Evolutionary conservation across 164 flowering plant species (phyloP).

Genomic region (Stephania cephalantha): DNA sequence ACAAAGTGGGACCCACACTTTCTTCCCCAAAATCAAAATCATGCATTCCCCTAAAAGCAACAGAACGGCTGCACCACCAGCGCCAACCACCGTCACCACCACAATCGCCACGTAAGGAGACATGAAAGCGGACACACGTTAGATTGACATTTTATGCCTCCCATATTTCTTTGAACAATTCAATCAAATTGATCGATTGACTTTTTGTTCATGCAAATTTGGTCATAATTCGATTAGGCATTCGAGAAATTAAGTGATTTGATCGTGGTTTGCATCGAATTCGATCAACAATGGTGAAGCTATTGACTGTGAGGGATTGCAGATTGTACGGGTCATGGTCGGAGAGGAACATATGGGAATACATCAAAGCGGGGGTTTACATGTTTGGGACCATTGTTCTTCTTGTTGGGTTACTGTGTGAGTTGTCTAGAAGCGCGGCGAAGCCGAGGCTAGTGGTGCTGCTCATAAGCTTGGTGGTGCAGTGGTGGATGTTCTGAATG

Average conservation of each 20-base stretch:
- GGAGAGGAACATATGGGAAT: slow-evolving; percentile 52
- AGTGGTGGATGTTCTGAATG: no score
- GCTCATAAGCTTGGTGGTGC: slow-evolving; percentile 33
- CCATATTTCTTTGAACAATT: not conserved
- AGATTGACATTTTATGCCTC: not conserved
- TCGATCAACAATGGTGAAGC: slow-evolving; percentile 61
- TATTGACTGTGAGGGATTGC: slow-evolving; percentile 70
- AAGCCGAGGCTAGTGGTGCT: slow-evolving; percentile 56
- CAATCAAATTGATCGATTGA: not conserved
- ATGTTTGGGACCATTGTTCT: slow-evolving; percentile 55
- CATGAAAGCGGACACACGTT: not conserved
- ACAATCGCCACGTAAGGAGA: not conserved
- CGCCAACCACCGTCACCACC: no score
- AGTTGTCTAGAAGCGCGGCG: slow-evolving; percentile 35
- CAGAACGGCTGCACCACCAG: no score
- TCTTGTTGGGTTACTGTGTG: slow-evolving; percentile 48
- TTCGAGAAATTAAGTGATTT: not conserved
- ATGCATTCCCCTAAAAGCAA: no score
- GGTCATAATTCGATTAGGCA: not conserved
- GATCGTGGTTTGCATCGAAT: no score
- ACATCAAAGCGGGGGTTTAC: slow-evolving; percentile 76
- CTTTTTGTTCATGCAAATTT: not conserved
- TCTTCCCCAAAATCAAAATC: no score
- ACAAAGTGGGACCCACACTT: no score
- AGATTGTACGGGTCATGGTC: slow-evolving; percentile 65